These are phyloP conservation scores for Globisporangium orthogonon DNA, from an alignment of 352 stramenopile genomes.

Conservation along the genomic window DNA sequence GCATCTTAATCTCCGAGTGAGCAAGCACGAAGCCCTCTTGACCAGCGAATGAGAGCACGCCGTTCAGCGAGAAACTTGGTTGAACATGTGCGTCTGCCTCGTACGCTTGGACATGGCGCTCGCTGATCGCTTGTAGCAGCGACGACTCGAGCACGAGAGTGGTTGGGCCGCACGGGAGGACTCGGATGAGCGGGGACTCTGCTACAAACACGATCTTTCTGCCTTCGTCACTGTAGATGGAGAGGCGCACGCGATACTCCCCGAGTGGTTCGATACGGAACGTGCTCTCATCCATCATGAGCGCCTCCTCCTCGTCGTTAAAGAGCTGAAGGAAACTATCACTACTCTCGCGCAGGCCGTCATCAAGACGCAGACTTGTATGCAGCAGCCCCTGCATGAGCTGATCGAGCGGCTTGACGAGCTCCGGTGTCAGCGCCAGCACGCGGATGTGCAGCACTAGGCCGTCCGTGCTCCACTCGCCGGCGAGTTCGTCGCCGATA, in stretches of 20 bases:
- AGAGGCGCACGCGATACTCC: slow-evolving; percentile 23
- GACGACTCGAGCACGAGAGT: slow-evolving; percentile 6
- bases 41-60: slow-evolving; percentile 44
- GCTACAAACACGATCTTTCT: not conserved
- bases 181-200: slow-evolving; percentile 13
- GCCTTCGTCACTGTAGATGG: not conserved
- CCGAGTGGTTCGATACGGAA: slow-evolving; percentile 36
- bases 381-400: slow-evolving; percentile 41
- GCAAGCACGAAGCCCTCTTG: slow-evolving; percentile 36
- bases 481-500: slow-evolving; percentile 40
- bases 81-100: not conserved
- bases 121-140: not conserved
- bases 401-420: slow-evolving; percentile 28
- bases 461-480: slow-evolving; percentile 30
- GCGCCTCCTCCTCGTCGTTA: not conserved
- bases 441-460: slow-evolving; percentile 38
- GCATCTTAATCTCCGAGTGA: slow-evolving; percentile 28
- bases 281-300: slow-evolving; percentile 7
- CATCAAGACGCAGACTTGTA: slow-evolving; percentile 15
- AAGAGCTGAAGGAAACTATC: no score
- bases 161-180: slow-evolving; percentile 5
- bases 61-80: slow-evolving; percentile 32
- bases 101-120: not conserved
- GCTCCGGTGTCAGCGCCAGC: slow-evolving; percentile 21
- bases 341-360: not conserved